phyloP scores from a whole-genome alignment of 805 yeast genomes.

The Hanseniaspora pseudoguilliermondii region DNA sequence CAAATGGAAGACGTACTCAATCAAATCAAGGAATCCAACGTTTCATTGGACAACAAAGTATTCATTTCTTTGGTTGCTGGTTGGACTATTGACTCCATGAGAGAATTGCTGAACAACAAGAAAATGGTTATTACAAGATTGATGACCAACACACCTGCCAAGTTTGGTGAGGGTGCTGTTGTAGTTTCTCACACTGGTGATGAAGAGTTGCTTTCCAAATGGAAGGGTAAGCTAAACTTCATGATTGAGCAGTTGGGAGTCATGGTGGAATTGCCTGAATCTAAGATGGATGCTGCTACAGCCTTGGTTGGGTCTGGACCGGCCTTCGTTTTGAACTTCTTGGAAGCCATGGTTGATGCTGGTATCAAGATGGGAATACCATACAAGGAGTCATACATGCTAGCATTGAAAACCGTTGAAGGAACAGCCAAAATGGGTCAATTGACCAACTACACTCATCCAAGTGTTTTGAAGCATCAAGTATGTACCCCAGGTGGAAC shows the following conservation, averaged over 20 bases:
- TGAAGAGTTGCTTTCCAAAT: conserved; percentile 32
- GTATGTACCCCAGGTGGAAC: conserved; percentile 98
- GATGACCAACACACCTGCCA: conserved; percentile 97
- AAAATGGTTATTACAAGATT: conserved; percentile 52
- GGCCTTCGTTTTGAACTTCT: conserved; percentile 76
- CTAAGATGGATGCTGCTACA: conserved; percentile 92
- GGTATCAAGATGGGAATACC: conserved; percentile 93
- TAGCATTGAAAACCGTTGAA: conserved; percentile 87
- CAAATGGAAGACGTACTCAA: conserved; percentile 50
- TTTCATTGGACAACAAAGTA: conserved; percentile 16
- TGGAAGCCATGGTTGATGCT: conserved; percentile 88
- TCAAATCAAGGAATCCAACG: neutral
- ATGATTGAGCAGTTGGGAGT: conserved; percentile 6
- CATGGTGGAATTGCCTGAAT: conserved; percentile 58
- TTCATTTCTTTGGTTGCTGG: conserved; percentile 85
- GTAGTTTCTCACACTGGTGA: conserved; percentile 61
- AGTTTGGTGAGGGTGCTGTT: conserved; percentile 87
- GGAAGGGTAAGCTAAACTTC: conserved; percentile 22
- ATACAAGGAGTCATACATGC: conserved; percentile 61
- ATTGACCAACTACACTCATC: conserved; percentile 61
- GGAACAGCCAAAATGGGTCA: conserved; percentile 89
- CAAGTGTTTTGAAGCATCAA: conserved; percentile 72
- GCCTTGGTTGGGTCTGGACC: conserved; percentile 94
- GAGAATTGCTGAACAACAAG: conserved; percentile 18
- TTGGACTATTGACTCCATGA: conserved; percentile 62